Conservation (phyloP, 768 basidiomycete species). For the Cystobasidium onofrii region DNA sequence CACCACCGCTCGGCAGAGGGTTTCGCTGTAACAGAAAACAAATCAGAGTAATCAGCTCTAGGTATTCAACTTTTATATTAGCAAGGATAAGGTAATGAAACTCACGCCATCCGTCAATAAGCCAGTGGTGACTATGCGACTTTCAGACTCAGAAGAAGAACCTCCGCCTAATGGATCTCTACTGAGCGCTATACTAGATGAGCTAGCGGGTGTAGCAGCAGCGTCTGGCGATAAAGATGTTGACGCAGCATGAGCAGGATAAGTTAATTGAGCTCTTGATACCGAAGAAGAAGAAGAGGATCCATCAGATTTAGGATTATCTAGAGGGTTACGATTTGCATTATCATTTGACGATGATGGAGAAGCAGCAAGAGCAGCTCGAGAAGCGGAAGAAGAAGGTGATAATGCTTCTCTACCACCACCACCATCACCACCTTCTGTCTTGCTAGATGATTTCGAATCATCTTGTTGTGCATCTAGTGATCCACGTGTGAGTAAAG, state of each 20-base stretch:
- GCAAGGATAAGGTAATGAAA: neutral
- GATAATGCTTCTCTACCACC: neutral
- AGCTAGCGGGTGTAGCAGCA: neutral
- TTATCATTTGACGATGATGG: neutral
- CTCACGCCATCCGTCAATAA: slow-evolving; percentile 20
- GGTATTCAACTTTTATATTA: neutral
- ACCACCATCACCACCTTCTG: neutral
- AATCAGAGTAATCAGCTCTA: neutral
- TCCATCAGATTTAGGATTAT: neutral
- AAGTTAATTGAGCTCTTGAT: neutral
- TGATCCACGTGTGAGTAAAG: neutral
- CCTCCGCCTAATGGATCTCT: neutral
- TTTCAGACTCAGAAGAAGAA: neutral
- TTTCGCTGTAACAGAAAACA: neutral
- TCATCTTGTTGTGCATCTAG: neutral
- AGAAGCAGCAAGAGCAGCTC: neutral
- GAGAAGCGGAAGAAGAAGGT: neutral
- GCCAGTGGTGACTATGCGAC: slow-evolving; percentile 9
- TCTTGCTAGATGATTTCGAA: neutral
- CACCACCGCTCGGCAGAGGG: neutral
- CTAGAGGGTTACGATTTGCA: neutral
- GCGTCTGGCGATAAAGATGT: neutral
- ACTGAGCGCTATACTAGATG: neutral
- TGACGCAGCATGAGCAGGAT: neutral
- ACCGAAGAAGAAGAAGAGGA: neutral